Evolutionary conservation across 345 rosid genomes (phyloP).

Genomic region (Psidium guajava): DNA sequence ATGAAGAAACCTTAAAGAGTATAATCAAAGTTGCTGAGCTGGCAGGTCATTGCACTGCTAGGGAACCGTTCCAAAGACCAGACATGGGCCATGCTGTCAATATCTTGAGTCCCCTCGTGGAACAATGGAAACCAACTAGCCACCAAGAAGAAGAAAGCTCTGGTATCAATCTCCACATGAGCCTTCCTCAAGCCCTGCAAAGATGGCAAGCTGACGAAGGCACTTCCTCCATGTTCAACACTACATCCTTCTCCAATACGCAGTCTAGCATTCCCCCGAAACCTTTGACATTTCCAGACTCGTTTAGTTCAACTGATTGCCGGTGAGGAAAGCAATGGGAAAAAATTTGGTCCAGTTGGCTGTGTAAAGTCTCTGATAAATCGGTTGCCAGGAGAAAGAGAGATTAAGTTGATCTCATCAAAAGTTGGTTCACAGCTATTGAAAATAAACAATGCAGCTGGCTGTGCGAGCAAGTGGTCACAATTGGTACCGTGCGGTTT

Average conservation of each 20-base stretch:
- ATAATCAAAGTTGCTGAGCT: conserved; percentile 63
- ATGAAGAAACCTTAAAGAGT: conserved; percentile 58
- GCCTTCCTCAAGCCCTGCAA: conserved; percentile 71
- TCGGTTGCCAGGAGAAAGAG: not conserved
- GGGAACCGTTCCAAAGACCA: conserved; percentile 77
- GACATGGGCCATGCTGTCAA: conserved; percentile 90
- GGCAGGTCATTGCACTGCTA: conserved; percentile 86
- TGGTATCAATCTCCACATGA: conserved; percentile 60
- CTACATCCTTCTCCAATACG: conserved; percentile 39
- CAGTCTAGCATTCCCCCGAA: conserved; percentile 61
- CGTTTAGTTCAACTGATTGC: conserved; percentile 52
- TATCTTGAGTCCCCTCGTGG: conserved; percentile 61
- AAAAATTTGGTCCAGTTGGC: not conserved
- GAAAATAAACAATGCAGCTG: not conserved
- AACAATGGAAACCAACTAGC: conserved; percentile 76
- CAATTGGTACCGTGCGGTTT: not conserved
- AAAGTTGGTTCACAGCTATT: not conserved
- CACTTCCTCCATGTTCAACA: conserved; percentile 40
- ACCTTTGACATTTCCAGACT: conserved; percentile 46
- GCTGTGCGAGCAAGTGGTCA: not conserved
- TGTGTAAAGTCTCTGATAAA: not conserved
- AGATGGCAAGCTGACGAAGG: conserved; percentile 87
- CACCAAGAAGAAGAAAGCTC: conserved; percentile 54
- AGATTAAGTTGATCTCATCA: not conserved
- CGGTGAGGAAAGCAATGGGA: conserved; percentile 25